A percentile compares a stretch with the other conserved stretches of the same genome.
Conservation (phyloP, 208 protist genomes). For the Vickermania spadyakhi region DNA sequence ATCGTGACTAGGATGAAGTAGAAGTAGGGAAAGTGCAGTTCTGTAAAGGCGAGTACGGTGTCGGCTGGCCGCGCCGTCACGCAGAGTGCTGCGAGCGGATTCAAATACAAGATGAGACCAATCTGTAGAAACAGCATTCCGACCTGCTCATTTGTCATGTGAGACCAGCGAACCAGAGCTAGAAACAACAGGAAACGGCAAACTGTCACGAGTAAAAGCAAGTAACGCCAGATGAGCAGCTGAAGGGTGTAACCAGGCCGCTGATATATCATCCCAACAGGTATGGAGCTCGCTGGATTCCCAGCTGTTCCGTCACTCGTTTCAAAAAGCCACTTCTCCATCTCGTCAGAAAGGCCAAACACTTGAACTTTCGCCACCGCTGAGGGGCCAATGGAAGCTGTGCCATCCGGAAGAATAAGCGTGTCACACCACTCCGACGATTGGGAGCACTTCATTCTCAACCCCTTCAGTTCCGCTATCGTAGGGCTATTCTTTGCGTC, state of each 20-base stretch:
- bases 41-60: conserved; percentile 56
- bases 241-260: conserved; percentile 42
- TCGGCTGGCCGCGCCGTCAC: conserved; percentile 20
- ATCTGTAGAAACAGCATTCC: conserved; percentile 65
- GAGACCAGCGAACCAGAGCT: conserved; percentile 37
- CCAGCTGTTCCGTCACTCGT: no score
- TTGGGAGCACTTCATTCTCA: background rate
- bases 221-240: conserved; percentile 56
- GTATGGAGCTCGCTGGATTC: conserved; percentile 7
- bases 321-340: background rate
- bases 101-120: conserved; percentile 61
- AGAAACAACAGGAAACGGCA: conserved; percentile 39
- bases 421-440: background rate
- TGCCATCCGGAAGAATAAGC: background rate
- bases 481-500: background rate
- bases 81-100: conserved; percentile 52
- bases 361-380: background rate
- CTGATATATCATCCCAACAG: conserved; percentile 63
- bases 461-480: background rate
- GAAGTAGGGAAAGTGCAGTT: conserved; percentile 66
- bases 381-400: background rate
- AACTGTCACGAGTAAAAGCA: conserved; percentile 34
- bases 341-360: background rate
- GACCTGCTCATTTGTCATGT: conserved; percentile 59
- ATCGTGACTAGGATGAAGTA: conserved; percentile 56